These are phyloP conservation scores for Allium fistulosum DNA, from an alignment of 106 monocot species.

Conservation along the genomic window DNA sequence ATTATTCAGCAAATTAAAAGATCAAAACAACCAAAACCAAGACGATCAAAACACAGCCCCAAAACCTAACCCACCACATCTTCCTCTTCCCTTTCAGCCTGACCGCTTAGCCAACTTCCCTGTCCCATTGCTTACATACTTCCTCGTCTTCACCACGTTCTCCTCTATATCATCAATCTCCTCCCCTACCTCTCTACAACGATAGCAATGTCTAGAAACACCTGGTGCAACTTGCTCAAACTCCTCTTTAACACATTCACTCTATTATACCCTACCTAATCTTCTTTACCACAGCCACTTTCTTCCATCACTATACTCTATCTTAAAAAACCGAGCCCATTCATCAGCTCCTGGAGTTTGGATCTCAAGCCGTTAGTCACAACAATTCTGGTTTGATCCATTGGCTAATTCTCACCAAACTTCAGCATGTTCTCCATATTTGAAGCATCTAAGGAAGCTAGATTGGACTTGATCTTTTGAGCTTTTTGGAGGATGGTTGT, in stretches of 20 bases:
- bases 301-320: slow-evolving; percentile 31
- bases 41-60: slow-evolving; percentile 13
- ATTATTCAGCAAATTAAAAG: background rate
- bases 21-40: slow-evolving; percentile 17
- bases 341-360: slow-evolving; percentile 53
- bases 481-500: slow-evolving; percentile 50
- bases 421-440: slow-evolving; percentile 41
- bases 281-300: background rate
- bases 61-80: background rate
- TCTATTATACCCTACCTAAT: slow-evolving; percentile 10
- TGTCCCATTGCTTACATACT: slow-evolving; percentile 22
- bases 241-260: slow-evolving; percentile 32
- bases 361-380: slow-evolving; percentile 39
- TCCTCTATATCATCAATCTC: slow-evolving; percentile 36
- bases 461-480: slow-evolving; percentile 17
- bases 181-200: slow-evolving; percentile 33
- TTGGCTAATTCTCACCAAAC: slow-evolving; percentile 37
- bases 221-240: slow-evolving; percentile 27
- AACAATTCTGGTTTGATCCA: slow-evolving; percentile 48
- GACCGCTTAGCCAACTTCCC: slow-evolving; percentile 12
- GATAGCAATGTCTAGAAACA: slow-evolving; percentile 40
- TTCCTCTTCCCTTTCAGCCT: slow-evolving; percentile 13
- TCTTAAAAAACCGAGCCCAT: slow-evolving; percentile 41
- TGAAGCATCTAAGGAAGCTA: slow-evolving; percentile 54
- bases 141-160: slow-evolving; percentile 24